These are phyloP conservation scores for Lolium multiflorum DNA, from an alignment of 176 grass and related monocot genomes.

Conservation along the genomic window DNA sequence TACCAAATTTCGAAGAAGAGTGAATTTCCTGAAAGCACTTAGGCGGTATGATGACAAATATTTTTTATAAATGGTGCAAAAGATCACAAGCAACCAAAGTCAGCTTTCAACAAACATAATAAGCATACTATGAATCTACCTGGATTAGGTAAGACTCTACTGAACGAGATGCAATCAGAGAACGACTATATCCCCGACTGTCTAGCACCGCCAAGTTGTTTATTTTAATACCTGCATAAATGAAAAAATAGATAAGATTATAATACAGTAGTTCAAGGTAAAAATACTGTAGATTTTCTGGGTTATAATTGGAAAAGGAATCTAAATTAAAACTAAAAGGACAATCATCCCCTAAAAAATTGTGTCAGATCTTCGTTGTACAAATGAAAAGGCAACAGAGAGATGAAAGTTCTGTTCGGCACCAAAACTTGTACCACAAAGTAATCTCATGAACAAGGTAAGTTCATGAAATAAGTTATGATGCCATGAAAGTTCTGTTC, in stretches of 20 bases:
- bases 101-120: conserved; percentile 27
- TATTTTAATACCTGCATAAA: conserved; percentile 82
- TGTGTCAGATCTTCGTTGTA: neutral
- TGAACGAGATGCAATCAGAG: conserved; percentile 80
- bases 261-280: conserved; percentile 29
- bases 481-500: neutral
- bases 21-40: neutral
- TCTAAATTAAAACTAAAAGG: conserved; percentile 3
- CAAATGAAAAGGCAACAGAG: conserved; percentile 31
- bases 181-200: conserved; percentile 71
- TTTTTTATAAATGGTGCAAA: conserved; percentile 9
- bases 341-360: neutral
- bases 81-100: conserved; percentile 32
- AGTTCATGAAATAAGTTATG: too few species aligned
- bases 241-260: conserved; percentile 16
- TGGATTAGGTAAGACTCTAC: conserved; percentile 98
- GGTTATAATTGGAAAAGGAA: neutral
- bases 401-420: conserved; percentile 7
- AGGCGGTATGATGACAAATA: neutral
- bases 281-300: neutral
- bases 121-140: conserved; percentile 50
- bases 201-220: conserved; percentile 84
- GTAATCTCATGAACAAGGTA: neutral
- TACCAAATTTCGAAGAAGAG: conserved; percentile 20
- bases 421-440: conserved; percentile 1